These are phyloP conservation scores for Starmerella sirachaensis DNA, from an alignment of 805 yeast species.

Conservation along the genomic window DNA sequence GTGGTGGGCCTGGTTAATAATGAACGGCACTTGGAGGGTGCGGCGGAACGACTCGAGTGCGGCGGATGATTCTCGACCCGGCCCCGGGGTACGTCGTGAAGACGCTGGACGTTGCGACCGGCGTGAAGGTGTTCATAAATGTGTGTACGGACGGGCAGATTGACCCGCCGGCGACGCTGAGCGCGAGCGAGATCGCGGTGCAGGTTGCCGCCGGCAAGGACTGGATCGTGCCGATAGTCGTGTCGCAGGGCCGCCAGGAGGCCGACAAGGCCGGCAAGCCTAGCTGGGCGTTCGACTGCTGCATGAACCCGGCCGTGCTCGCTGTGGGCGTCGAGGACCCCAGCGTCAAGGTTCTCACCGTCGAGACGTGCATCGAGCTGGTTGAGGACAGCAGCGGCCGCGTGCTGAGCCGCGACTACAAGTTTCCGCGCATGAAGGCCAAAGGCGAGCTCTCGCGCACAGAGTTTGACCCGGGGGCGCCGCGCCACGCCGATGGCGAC, in stretches of 20 bases:
- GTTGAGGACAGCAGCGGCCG: constrained; percentile 47
- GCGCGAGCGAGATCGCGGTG: constrained; percentile 36
- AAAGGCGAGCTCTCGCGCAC: constrained; percentile 52
- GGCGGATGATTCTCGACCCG: constrained; percentile 34
- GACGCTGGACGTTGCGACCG: constrained; percentile 22
- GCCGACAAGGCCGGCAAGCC: constrained; percentile 53
- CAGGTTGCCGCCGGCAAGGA: constrained; percentile 53
- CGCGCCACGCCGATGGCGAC: constrained; percentile 1
- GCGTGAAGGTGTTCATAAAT: constrained; percentile 65
- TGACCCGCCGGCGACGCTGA: constrained; percentile 43
- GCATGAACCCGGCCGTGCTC: constrained; percentile 53
- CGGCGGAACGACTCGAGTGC: neutral
- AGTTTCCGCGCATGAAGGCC: constrained; percentile 56
- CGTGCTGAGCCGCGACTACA: constrained; percentile 46
- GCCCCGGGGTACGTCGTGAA: constrained; percentile 55
- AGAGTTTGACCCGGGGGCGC: constrained; percentile 19
- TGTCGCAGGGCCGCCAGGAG: constrained; percentile 44
- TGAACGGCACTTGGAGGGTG: too few relatives aligned
- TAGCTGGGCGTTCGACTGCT: constrained; percentile 67
- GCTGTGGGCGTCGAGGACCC: constrained; percentile 47
- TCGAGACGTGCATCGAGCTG: constrained; percentile 77
- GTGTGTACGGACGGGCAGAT: constrained; percentile 55
- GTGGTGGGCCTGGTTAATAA: too few relatives aligned
- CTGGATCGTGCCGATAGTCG: constrained; percentile 79
- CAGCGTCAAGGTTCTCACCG: constrained; percentile 51